phyloP scores from a whole-genome alignment of 331 rosid species.

The Saraca asoca region DNA sequence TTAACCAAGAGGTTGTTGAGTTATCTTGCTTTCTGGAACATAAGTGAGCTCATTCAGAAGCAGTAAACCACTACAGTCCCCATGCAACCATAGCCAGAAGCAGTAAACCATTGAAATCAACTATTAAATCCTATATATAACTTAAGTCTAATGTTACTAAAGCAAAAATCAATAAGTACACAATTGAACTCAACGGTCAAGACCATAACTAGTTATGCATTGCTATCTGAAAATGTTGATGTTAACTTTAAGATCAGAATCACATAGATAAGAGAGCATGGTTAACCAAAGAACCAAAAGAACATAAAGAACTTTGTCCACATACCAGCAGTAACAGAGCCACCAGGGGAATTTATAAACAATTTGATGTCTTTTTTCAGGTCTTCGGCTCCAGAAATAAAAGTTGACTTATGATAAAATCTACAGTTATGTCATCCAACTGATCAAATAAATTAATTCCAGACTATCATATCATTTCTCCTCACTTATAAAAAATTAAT shows the following conservation, averaged over 20 bases:
- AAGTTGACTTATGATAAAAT: constrained; percentile 85
- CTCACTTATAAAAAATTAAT: constrained; percentile 28
- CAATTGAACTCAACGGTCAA: constrained; percentile 19
- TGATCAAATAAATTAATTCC: constrained; percentile 42
- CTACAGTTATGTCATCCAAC: constrained; percentile 95
- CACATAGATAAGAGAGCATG: background rate
- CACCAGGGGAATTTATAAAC: constrained; percentile 96
- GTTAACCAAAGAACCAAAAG: constrained; percentile 5
- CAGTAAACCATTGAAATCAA: constrained; percentile 14
- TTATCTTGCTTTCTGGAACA: no score
- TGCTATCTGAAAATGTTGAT: no score
- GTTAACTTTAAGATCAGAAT: background rate
- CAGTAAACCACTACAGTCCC: no score
- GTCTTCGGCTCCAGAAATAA: constrained; percentile 90
- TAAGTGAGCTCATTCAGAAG: no score
- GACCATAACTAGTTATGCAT: background rate
- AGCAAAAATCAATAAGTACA: constrained; percentile 10
- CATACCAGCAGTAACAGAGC: constrained; percentile 94
- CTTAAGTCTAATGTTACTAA: background rate
- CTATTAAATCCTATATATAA: background rate
- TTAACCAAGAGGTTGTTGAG: no score
- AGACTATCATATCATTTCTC: constrained; percentile 15
- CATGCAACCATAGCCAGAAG: background rate
- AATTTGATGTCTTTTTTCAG: constrained; percentile 74
- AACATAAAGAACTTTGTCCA: background rate